These are phyloP conservation scores for Ploettnerulaceae sp. DNA, from an alignment of 2,329 filamentous ascomycete species.

Conservation along the genomic window DNA sequence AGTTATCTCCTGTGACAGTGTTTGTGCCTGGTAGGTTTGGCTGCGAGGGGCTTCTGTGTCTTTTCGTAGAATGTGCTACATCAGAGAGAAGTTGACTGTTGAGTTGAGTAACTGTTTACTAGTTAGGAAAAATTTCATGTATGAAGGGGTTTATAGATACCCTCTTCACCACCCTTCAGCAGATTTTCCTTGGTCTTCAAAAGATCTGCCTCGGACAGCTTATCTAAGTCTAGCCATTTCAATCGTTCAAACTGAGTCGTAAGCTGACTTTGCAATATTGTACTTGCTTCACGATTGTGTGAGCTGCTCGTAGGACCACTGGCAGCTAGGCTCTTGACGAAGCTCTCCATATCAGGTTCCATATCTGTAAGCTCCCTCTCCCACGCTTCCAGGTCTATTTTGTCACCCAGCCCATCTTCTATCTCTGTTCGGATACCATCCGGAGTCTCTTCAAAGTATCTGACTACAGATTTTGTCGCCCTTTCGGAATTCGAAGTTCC, in stretches of 20 bases:
- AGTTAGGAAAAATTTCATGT: neutral
- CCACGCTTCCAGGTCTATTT: constrained; percentile 5
- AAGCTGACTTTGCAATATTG: neutral
- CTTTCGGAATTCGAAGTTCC: neutral
- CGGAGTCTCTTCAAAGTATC: constrained; percentile 28
- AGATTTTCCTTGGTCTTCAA: constrained; percentile 9
- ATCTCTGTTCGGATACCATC: constrained; percentile 29
- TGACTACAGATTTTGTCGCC: constrained; percentile 15
- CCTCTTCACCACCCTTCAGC: neutral
- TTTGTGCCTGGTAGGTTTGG: neutral
- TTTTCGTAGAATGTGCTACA: too few species aligned
- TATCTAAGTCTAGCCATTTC: constrained; percentile 7
- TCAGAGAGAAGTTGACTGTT: too few species aligned
- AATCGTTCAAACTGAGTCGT: constrained; percentile 1
- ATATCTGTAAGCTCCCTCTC: constrained; percentile 12
- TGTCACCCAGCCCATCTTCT: constrained; percentile 19
- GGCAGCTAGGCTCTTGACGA: neutral
- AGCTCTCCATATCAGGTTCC: neutral
- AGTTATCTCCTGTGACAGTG: neutral
- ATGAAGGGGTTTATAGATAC: neutral
- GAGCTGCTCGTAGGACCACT: neutral
- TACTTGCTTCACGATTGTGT: too few species aligned
- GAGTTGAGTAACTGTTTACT: too few species aligned
- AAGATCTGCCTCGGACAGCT: constrained; percentile 15
- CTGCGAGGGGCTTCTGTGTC: too few species aligned